These are phyloP conservation scores for Tagetes erecta DNA, from an alignment of 129 eudicot genomes.

Conservation along the genomic window DNA sequence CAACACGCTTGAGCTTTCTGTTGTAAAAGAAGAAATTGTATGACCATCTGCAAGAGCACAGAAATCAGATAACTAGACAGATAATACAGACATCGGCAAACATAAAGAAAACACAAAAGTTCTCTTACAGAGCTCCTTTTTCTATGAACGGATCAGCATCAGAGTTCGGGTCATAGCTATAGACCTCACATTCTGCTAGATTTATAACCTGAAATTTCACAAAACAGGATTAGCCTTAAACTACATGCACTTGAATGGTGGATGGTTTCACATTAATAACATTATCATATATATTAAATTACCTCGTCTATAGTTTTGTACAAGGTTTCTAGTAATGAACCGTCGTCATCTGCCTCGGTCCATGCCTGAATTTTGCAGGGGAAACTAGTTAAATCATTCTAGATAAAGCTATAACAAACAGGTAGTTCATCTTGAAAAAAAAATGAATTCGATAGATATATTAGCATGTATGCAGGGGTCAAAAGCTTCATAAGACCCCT, in stretches of 20 bases:
- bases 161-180: slow-evolving; percentile 78
- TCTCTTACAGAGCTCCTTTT: slow-evolving; percentile 79
- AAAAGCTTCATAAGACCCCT: slow-evolving; percentile 5
- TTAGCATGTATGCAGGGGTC: not conserved
- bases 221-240: not conserved
- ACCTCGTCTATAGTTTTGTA: slow-evolving; percentile 90
- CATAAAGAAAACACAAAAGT: not conserved
- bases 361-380: slow-evolving; percentile 60
- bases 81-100: not conserved
- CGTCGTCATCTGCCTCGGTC: slow-evolving; percentile 65
- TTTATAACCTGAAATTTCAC: slow-evolving; percentile 69
- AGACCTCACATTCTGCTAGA: slow-evolving; percentile 81
- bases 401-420: not conserved
- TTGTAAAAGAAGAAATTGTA: slow-evolving; percentile 90
- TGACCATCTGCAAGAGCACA: slow-evolving; percentile 63
- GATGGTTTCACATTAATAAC: not conserved
- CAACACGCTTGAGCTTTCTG: slow-evolving; percentile 81
- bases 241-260: not conserved
- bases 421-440: not conserved
- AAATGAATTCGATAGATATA: not conserved
- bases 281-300: not conserved
- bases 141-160: slow-evolving; percentile 88
- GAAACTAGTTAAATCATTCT: not conserved
- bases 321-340: slow-evolving; percentile 61
- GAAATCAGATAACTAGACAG: slow-evolving; percentile 1